phyloP scores from a whole-genome alignment of 2,329 filamentous ascomycete species.

The Sclerotinia glacialis region DNA sequence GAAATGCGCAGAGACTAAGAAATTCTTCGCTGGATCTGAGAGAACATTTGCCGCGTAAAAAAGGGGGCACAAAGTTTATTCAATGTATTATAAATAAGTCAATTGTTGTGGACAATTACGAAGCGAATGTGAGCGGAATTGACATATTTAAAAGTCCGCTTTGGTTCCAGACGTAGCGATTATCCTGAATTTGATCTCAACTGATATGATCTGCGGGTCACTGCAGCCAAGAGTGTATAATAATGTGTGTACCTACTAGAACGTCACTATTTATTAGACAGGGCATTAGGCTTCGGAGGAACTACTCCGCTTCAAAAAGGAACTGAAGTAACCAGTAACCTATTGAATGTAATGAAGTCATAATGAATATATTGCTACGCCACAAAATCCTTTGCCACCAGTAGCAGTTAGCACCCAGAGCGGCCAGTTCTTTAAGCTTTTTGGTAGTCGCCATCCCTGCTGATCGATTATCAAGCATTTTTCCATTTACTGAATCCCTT shows the following conservation, averaged over 20 bases:
- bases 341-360: constrained; percentile 3
- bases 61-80: neutral
- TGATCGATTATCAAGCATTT: constrained; percentile 9
- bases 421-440: neutral
- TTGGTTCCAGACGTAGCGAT: neutral
- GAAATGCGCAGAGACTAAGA: constrained; percentile 74
- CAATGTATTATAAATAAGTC: neutral
- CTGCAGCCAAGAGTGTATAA: neutral
- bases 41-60: constrained; percentile 26
- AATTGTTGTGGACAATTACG: neutral
- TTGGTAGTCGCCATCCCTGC: neutral
- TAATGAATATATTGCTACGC: neutral
- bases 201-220: neutral
- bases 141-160: neutral
- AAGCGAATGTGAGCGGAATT: constrained; percentile 1
- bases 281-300: neutral
- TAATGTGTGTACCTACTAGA: neutral
- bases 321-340: neutral
- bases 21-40: constrained; percentile 51
- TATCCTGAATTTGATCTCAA: neutral
- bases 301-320: neutral
- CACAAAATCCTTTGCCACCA: neutral
- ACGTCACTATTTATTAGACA: neutral
- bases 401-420: neutral
- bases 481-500: neutral